Conservation (phyloP, 2,329 filamentous ascomycete species). For the Mollisiaceae sp. region DNA sequence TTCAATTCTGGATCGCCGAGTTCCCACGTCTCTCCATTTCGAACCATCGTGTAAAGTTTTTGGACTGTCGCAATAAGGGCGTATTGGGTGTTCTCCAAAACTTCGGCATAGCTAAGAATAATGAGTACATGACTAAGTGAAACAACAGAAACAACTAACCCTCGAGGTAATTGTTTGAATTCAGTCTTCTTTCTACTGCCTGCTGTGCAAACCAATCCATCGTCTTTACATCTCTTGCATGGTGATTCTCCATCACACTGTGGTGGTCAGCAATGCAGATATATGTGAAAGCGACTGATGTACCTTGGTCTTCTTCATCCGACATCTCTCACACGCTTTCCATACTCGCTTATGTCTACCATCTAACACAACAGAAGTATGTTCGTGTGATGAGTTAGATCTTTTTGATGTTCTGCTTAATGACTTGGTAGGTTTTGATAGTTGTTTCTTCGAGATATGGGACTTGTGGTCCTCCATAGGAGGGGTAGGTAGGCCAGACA, state of each 20-base stretch:
- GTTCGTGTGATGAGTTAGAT: conserved; percentile 33
- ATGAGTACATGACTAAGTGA: conserved; percentile 16
- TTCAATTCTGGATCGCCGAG: conserved; percentile 68
- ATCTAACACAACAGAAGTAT: conserved; percentile 52
- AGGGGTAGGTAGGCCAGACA: conserved; percentile 31
- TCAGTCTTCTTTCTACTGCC: conserved; percentile 71
- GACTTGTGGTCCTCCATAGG: conserved; percentile 32
- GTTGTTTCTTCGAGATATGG: conserved; percentile 25
- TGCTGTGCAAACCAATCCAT: conserved; percentile 66
- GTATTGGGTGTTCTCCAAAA: conserved; percentile 69
- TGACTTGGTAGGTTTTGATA: conserved; percentile 31
- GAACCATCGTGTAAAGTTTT: conserved; percentile 69
- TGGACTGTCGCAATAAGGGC: conserved; percentile 68
- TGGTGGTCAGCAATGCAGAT: conserved; percentile 17
- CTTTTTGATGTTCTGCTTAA: conserved; percentile 32
- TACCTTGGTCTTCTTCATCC: conserved; percentile 75
- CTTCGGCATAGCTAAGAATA: conserved; percentile 61
- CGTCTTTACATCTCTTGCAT: conserved; percentile 70
- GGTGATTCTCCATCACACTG: conserved; percentile 70
- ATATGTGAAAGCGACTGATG: conserved; percentile 3
- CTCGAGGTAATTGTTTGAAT: conserved; percentile 68
- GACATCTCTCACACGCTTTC: conserved; percentile 70
- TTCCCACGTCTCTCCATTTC: conserved; percentile 62
- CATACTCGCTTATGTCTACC: conserved; percentile 67
- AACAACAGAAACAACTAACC: conserved; percentile 48